Base-by-base conservation (phyloP, 2,329 filamentous ascomycete species). In the Exophiala sp. region DNA sequence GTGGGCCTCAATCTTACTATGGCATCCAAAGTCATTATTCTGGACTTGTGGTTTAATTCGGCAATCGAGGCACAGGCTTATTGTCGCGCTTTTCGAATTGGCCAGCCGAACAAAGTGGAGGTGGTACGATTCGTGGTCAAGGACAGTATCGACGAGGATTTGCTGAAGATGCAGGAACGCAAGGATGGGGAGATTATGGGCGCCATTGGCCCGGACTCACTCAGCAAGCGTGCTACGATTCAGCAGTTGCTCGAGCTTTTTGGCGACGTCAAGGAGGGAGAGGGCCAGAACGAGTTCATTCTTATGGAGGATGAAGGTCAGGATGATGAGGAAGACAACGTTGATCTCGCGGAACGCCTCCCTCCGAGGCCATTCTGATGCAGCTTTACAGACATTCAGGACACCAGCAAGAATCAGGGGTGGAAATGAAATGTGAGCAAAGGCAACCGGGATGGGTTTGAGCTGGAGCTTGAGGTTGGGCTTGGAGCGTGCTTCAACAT, bases 41-140 rank as follows among this genome's bases (percentile, higher is more conserved):
- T 80, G 0, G 81, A 85, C 32, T 68, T 73, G 0, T 84, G 80
- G 80, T 89, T 82, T 82, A 88, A 89, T 52, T 68, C 68, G 1
- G 72, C 77, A 0, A 67, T 75, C 0, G 84, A 89, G 60, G 71
- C 82, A n/a, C 87, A 89, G 62, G 84, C 81, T 0, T 77, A 78
- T 36, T 71, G 71, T 62, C 39, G 67, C 63, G 55, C 45, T 1
- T 62, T 60, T 29, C 52, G 54, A 29, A 82, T 85, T 2, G 86
- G 86, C 0, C 88, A 92, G 58, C 57, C 64, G 0, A 79, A 84
- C 39, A 71, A 81, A 33, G 84, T 85, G 0, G 71, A 81, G 9
- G 77, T 87, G 53, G 75, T 81, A 0, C 76, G 83, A 0, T 73
- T 90, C 33, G 68, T 83, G 1, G 73, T 84, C 0, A 67, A 72